These are phyloP conservation scores for Rhodocollybia butyracea DNA, from an alignment of 768 basidiomycete genomes.

Conservation along the genomic window DNA sequence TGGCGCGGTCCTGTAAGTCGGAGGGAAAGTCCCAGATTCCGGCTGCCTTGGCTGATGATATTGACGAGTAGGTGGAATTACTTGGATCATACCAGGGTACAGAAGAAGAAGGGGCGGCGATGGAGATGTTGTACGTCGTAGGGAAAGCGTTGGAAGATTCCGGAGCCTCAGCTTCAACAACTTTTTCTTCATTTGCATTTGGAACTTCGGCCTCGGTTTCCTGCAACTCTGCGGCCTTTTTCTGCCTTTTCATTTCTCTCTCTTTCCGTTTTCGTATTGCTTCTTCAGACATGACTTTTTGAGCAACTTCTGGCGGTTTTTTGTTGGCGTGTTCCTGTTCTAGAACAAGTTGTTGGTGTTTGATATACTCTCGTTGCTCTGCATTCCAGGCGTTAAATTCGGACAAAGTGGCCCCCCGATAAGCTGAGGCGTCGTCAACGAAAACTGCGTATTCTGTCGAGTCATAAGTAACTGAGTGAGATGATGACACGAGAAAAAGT, in stretches of 20 bases:
- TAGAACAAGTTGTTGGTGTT: conserved; percentile 45
- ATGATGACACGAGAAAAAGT: conserved; percentile 13
- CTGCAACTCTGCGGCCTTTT: conserved; percentile 16
- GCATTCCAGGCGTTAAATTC: conserved; percentile 54
- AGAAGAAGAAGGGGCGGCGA: conserved; percentile 60
- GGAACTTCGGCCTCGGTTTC: too few relatives aligned
- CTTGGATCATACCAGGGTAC: conserved; percentile 67
- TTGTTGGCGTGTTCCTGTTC: conserved; percentile 49
- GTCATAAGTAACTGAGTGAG: not conserved
- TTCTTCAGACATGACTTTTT: conserved; percentile 51
- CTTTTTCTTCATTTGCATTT: not conserved
- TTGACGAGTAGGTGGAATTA: conserved; percentile 44
- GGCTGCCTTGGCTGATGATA: conserved; percentile 59
- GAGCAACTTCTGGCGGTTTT: conserved; percentile 35
- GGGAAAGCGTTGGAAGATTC: not conserved
- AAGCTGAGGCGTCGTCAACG: conserved; percentile 66
- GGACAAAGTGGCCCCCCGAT: conserved; percentile 41
- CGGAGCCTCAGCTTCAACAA: not conserved
- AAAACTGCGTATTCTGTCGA: conserved; percentile 69
- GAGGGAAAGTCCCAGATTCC: conserved; percentile 78
- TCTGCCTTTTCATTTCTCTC: conserved; percentile 46
- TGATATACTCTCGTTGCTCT: conserved; percentile 41
- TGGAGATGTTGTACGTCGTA: conserved; percentile 49
- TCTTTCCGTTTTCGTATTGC: conserved; percentile 71
- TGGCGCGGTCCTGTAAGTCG: conserved; percentile 62